Percentiles rank a stretch among this genome's conserved stretches.
Conservation (phyloP, 305 asterid genomes). For the Fraxinus paxiana region DNA sequence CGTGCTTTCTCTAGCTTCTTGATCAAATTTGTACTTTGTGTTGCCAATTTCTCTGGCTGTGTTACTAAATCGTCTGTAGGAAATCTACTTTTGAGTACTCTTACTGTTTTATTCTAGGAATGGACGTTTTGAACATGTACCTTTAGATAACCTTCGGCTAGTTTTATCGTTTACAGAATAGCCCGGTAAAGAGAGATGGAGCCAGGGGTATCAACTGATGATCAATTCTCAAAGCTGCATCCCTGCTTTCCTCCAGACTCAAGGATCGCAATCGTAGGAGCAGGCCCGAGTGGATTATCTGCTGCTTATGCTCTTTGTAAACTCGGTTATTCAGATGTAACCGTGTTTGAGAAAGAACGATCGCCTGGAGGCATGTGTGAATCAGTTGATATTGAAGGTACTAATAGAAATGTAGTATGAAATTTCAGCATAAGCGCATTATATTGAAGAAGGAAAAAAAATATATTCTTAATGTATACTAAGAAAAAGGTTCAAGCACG, state of each 20-base stretch:
- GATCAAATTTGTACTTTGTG: background rate
- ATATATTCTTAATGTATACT: background rate
- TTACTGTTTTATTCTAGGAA: background rate
- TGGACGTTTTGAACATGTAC: conserved; percentile 1
- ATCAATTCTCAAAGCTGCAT: conserved; percentile 41
- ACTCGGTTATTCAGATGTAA: conserved; percentile 51
- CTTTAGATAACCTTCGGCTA: conserved; percentile 8
- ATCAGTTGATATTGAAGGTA: conserved; percentile 60
- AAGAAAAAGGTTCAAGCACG: background rate
- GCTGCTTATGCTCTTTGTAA: conserved; percentile 65
- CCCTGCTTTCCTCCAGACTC: conserved; percentile 42
- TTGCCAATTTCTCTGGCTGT: background rate
- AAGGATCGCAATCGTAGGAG: conserved; percentile 59
- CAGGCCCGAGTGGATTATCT: conserved; percentile 66
- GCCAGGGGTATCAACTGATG: conserved; percentile 26
- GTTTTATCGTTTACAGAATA: conserved; percentile 9
- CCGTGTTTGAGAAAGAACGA: conserved; percentile 48
- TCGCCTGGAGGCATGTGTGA: conserved; percentile 74
- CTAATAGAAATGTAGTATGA: background rate
- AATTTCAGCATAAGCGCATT: background rate
- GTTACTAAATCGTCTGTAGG: background rate
- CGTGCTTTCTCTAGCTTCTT: background rate
- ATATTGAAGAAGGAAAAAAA: background rate
- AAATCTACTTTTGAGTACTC: background rate
- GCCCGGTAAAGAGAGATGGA: conserved; percentile 26